Percentiles rank a stretch among this genome's conserved stretches.
Conservation (phyloP, 768 basidiomycete genomes). For the Boletus reticulatus region DNA sequence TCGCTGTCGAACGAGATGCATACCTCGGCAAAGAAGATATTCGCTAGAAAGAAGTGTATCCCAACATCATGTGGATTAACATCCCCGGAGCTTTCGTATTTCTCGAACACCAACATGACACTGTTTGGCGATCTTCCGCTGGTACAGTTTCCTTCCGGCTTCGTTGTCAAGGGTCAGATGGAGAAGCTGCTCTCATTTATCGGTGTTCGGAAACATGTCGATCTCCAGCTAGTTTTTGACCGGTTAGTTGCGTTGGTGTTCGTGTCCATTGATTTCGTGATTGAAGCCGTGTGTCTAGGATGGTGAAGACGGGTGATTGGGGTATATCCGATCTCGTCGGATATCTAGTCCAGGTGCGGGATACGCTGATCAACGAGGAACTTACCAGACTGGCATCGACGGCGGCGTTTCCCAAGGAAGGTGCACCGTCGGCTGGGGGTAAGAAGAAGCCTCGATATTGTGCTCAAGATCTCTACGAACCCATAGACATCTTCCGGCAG, state of each 20-base stretch:
- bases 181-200: slow-evolving; percentile 71
- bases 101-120: slow-evolving; percentile 73
- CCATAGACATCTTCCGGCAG: slow-evolving; percentile 63
- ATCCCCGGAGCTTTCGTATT: slow-evolving; percentile 72
- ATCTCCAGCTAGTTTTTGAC: slow-evolving; percentile 90
- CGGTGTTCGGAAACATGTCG: slow-evolving; percentile 89
- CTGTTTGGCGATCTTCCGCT: slow-evolving; percentile 84
- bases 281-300: slow-evolving; percentile 1
- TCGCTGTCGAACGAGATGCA: slow-evolving; percentile 51
- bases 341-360: slow-evolving; percentile 1
- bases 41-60: slow-evolving; percentile 47
- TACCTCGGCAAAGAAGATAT: slow-evolving; percentile 38
- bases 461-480: slow-evolving; percentile 84
- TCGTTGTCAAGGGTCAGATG: slow-evolving; percentile 60
- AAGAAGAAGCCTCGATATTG: slow-evolving; percentile 46
- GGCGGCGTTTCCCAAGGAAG: slow-evolving; percentile 71
- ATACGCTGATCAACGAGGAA: slow-evolving; percentile 50
- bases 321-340: neutral
- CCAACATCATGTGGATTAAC: slow-evolving; percentile 63
- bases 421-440: slow-evolving; percentile 17
- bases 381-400: slow-evolving; percentile 56
- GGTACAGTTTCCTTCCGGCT: slow-evolving; percentile 65
- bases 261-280: neutral
- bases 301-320: slow-evolving; percentile 4
- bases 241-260: slow-evolving; percentile 44